Percentiles rank a stretch among this genome's conserved stretches.
These are phyloP conservation scores for Angomonas deanei DNA, from an alignment of 208 protist species.

Conservation along the genomic window DNA sequence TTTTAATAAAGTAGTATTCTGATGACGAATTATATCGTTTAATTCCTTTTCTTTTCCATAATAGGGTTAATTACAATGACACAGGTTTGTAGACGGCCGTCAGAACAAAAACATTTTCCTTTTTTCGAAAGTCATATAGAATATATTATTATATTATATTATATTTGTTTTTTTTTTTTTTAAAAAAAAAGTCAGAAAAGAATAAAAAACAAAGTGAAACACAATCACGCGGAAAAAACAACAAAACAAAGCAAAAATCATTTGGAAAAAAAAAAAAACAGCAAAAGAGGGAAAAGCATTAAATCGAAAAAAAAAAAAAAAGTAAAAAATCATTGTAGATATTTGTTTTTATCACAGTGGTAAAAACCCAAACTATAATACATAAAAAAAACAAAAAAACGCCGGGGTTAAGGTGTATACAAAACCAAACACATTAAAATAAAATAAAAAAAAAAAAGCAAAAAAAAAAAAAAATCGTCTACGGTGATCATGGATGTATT, in stretches of 20 bases:
- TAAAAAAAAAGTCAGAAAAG: too few relatives aligned
- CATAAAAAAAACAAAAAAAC: background rate
- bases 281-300: too few relatives aligned
- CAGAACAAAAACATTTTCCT: background rate
- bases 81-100: too few relatives aligned
- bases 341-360: background rate
- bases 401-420: background rate
- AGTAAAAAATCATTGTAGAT: background rate
- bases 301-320: slow-evolving; percentile 1
- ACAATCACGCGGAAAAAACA: too few relatives aligned
- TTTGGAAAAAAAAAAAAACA: too few relatives aligned
- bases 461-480: slow-evolving; percentile 7
- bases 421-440: background rate
- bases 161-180: background rate
- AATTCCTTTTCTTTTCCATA: too few relatives aligned
- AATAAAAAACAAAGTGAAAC: too few relatives aligned
- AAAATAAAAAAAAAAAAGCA: slow-evolving; percentile 6
- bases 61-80: too few relatives aligned
- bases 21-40: too few relatives aligned
- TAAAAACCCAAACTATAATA: background rate
- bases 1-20: slow-evolving; percentile 2
- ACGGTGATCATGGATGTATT: background rate
- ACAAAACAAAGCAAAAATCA: too few relatives aligned
- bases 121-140: background rate
- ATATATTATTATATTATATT: background rate